These are phyloP conservation scores for Sporothrix dimorphospora DNA, from an alignment of 2,329 filamentous ascomycete species.

Conservation along the genomic window DNA sequence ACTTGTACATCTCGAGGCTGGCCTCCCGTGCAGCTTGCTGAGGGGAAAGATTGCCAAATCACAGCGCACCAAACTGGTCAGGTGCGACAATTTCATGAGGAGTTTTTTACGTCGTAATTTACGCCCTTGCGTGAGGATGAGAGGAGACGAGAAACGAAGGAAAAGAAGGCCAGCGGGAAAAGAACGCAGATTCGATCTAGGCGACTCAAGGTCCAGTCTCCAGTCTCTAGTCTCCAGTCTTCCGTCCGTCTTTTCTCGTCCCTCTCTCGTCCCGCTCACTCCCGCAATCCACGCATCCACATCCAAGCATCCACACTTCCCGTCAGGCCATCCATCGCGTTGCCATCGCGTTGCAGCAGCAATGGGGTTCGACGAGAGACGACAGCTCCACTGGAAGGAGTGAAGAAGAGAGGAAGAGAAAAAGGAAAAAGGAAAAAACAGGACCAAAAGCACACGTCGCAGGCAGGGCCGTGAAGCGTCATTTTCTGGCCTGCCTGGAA, in stretches of 20 bases:
- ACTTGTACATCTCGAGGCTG: no score
- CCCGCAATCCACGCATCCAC: constrained; percentile 5
- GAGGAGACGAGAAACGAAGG: neutral
- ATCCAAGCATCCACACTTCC: neutral
- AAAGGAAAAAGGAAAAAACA: neutral
- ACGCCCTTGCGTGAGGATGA: neutral
- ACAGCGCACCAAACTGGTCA: constrained; percentile 24
- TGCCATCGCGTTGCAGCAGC: neutral
- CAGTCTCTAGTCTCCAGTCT: neutral
- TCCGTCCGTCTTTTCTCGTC: neutral
- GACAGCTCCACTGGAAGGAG: neutral
- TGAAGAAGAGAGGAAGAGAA: neutral
- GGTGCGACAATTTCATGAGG: constrained; percentile 3
- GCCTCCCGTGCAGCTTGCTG: constrained; percentile 4
- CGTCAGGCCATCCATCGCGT: constrained; percentile 3
- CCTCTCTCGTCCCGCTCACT: neutral
- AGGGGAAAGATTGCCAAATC: constrained; percentile 24
- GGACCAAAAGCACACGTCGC: constrained; percentile 12
- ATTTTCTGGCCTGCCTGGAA: neutral
- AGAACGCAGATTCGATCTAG: neutral
- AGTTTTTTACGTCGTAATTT: no score
- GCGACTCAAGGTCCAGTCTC: neutral
- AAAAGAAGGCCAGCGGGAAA: neutral
- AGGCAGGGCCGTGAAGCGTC: constrained; percentile 2
- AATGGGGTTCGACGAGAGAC: neutral